These are phyloP conservation scores for Tulasnella sp. DNA, from an alignment of 768 basidiomycete species.

Conservation along the genomic window DNA sequence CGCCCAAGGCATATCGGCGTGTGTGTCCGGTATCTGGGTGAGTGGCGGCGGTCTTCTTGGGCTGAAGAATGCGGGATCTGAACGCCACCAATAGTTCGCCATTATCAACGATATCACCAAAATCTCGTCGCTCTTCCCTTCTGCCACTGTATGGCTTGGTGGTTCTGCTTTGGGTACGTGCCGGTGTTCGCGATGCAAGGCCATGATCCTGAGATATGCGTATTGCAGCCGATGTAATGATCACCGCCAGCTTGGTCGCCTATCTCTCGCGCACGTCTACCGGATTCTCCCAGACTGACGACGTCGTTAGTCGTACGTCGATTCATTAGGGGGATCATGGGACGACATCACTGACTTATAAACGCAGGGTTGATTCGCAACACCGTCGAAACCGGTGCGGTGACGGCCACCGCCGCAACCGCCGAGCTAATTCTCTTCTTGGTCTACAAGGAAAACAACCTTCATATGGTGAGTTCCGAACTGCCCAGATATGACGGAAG, in stretches of 20 bases:
- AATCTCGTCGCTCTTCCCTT: background rate
- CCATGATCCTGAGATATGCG: background rate
- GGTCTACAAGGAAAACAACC: constrained; percentile 12
- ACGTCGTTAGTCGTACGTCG: background rate
- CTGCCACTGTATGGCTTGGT: constrained; percentile 17
- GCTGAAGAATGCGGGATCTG: background rate
- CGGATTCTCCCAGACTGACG: constrained; percentile 13
- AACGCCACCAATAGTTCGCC: background rate
- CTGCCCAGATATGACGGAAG: too few relatives aligned
- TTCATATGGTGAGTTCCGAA: constrained; percentile 1
- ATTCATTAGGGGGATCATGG: background rate
- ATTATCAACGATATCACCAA: constrained; percentile 17
- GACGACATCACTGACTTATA: background rate
- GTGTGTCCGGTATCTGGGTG: constrained; percentile 14
- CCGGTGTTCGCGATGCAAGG: background rate
- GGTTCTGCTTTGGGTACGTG: constrained; percentile 11
- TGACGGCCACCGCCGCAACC: constrained; percentile 13
- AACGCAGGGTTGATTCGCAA: constrained; percentile 11
- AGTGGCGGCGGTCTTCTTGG: background rate
- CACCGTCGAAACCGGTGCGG: constrained; percentile 16
- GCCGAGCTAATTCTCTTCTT: constrained; percentile 16
- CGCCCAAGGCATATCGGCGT: constrained; percentile 14
- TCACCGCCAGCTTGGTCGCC: constrained; percentile 4
- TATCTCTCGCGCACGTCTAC: background rate
- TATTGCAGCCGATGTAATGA: constrained; percentile 12